Conservation (phyloP, 148 eudicot species). For the Rheum nobile region DNA sequence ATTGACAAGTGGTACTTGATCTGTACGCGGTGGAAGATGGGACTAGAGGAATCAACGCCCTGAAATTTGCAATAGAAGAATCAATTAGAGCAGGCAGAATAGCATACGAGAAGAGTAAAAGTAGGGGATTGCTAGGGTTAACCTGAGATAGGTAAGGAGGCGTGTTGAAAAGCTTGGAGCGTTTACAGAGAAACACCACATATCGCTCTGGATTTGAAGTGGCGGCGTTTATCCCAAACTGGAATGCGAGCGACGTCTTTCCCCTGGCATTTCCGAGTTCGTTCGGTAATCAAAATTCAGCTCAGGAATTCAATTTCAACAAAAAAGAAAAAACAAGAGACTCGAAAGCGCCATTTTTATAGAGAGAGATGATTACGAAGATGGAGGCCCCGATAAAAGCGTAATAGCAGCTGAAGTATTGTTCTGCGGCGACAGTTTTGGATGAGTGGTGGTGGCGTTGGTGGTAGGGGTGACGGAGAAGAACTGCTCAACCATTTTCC, state of each 20-base stretch:
- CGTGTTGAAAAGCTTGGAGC: conserved; percentile 29
- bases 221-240: conserved; percentile 48
- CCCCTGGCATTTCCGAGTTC: conserved; percentile 35
- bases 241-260: conserved; percentile 77
- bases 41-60: conserved; percentile 57
- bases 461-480: conserved; percentile 1
- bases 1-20: conserved; percentile 44
- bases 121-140: not conserved
- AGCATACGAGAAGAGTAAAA: not conserved
- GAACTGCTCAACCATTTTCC: conserved; percentile 3
- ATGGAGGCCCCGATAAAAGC: conserved; percentile 72
- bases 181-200: conserved; percentile 58
- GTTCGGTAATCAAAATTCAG: not conserved
- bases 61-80: conserved; percentile 13
- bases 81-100: not conserved
- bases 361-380: conserved; percentile 25
- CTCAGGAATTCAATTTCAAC: too few relatives aligned
- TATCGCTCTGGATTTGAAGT: conserved; percentile 13
- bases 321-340: not conserved
- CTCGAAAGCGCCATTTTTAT: not conserved
- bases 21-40: conserved; percentile 41
- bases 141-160: conserved; percentile 79
- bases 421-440: not conserved
- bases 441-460: not conserved
- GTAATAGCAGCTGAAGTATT: conserved; percentile 15